phyloP scores from a whole-genome alignment of 2,329 filamentous ascomycete genomes.

The Fusarium newnesense region DNA sequence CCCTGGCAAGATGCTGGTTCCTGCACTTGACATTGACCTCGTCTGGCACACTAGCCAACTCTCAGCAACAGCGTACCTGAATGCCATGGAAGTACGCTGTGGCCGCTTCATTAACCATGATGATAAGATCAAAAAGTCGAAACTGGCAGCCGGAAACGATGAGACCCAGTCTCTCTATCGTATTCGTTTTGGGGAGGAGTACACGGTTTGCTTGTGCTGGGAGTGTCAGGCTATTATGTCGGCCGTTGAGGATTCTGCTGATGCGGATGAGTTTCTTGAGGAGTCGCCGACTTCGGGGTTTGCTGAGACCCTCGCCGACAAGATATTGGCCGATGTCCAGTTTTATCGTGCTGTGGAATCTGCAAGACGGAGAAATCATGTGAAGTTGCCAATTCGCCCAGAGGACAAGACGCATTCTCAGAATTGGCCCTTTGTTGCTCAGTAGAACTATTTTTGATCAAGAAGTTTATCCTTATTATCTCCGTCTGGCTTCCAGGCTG shows the following conservation, averaged over 20 bases:
- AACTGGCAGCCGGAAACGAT: constrained; percentile 14
- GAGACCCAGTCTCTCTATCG: constrained; percentile 31
- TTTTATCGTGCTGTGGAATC: constrained; percentile 29
- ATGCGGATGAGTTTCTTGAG: neutral
- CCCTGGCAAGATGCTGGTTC: constrained; percentile 48
- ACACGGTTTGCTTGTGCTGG: constrained; percentile 35
- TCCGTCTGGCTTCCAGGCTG: neutral
- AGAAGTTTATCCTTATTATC: neutral
- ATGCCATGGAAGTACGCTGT: constrained; percentile 16
- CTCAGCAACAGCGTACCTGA: constrained; percentile 44
- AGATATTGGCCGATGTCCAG: constrained; percentile 10
- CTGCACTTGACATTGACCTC: constrained; percentile 54
- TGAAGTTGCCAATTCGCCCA: constrained; percentile 12
- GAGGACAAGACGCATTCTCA: neutral
- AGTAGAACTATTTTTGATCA: neutral
- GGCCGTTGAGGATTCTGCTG: constrained; percentile 17
- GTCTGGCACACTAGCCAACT: constrained; percentile 57
- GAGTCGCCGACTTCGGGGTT: neutral
- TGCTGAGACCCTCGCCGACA: neutral
- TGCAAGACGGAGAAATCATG: constrained; percentile 27
- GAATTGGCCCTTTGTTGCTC: neutral
- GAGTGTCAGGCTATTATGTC: constrained; percentile 36
- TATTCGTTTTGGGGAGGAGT: constrained; percentile 28
- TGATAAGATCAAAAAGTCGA: constrained; percentile 31
- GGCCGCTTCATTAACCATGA: constrained; percentile 46